Percentiles rank a stretch among this genome's conserved stretches.
Conservation (phyloP, 2,329 filamentous ascomycete genomes). For the Trichoderma asperellum region DNA sequence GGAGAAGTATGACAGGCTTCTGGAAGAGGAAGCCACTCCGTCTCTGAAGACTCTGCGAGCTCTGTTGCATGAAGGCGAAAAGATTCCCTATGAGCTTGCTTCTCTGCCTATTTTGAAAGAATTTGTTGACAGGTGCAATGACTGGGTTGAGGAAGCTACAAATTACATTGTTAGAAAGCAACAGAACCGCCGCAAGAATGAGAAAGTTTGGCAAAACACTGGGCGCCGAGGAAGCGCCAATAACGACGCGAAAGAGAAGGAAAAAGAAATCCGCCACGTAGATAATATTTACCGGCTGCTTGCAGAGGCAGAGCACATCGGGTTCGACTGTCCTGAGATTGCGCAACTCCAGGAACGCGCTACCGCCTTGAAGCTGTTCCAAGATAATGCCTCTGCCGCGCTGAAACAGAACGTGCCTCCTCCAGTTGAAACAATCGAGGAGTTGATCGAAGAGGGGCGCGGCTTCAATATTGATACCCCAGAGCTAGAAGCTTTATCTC, state of each 20-base stretch:
- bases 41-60: slow-evolving; percentile 83
- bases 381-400: slow-evolving; percentile 71
- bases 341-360: slow-evolving; percentile 81
- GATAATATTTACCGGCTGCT: slow-evolving; percentile 87
- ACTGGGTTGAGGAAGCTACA: slow-evolving; percentile 96
- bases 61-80: slow-evolving; percentile 90
- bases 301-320: slow-evolving; percentile 79
- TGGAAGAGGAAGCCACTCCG: slow-evolving; percentile 83
- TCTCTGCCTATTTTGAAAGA: slow-evolving; percentile 80
- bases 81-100: slow-evolving; percentile 86
- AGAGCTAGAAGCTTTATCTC: slow-evolving; percentile 81
- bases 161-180: slow-evolving; percentile 97
- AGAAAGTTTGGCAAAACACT: slow-evolving; percentile 79
- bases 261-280: slow-evolving; percentile 85
- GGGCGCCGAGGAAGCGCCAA: slow-evolving; percentile 61
- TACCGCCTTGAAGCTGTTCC: slow-evolving; percentile 82
- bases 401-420: slow-evolving; percentile 68
- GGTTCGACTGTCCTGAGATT: slow-evolving; percentile 94
- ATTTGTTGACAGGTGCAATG: slow-evolving; percentile 95
- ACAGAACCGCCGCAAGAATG: slow-evolving; percentile 93
- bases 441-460: slow-evolving; percentile 86
- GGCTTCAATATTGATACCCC: slow-evolving; percentile 90
- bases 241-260: slow-evolving; percentile 63
- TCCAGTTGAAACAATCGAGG: slow-evolving; percentile 77
- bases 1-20: slow-evolving; percentile 81